Base-by-base conservation (phyloP, 2,329 filamentous ascomycete species). In the Bipolaris gigantea region DNA sequence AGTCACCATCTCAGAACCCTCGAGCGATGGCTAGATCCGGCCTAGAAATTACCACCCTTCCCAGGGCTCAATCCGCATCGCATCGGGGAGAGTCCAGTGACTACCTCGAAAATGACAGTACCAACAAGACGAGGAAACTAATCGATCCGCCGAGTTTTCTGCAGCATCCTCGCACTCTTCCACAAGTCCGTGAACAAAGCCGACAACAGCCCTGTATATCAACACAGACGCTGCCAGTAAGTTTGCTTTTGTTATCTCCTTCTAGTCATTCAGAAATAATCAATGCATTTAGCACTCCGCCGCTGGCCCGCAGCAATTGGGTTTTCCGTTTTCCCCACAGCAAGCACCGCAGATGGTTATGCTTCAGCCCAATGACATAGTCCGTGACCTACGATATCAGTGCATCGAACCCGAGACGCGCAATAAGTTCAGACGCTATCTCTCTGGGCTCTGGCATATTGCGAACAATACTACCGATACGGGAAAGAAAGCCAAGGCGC, bases 361-460 rank as follows among this genome's bases (percentile, higher is more conserved):
- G 18, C 34, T 53, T 2, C 45, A 36, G 5, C 45, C 54, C 9
- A 19, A 39, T 7, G 50, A 56, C 13, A 21, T 53, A 10, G 9
- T 50, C 6, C 21, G 15, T 13, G 40, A 53, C 18, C n/a, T 30
- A 3, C 35, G 30, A 8, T 56, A 50, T 39, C 5, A 19, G 11
- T 42, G n/a, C 18, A 15, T 56, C 13, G 18, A 25, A 4, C 11
- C 21, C 13, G 25, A 42, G 4, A 42, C 38, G 25, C 40, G 40
- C 3, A 8, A 32, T 6, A 21, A 53, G 27, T 25, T 48, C 18
- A 13, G 40, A 39, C 18, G 19, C n/a, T n/a, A 30, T 4, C 45
- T 53, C n/a, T 27, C 11, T 6, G 11, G 16, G 21, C 36, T 35
- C n/a, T 53, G 54, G 46, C 3, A 11, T 15, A 21, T 38, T 8